Conservation (phyloP, 768 basidiomycete species). For the Neoboletus magnificus region DNA sequence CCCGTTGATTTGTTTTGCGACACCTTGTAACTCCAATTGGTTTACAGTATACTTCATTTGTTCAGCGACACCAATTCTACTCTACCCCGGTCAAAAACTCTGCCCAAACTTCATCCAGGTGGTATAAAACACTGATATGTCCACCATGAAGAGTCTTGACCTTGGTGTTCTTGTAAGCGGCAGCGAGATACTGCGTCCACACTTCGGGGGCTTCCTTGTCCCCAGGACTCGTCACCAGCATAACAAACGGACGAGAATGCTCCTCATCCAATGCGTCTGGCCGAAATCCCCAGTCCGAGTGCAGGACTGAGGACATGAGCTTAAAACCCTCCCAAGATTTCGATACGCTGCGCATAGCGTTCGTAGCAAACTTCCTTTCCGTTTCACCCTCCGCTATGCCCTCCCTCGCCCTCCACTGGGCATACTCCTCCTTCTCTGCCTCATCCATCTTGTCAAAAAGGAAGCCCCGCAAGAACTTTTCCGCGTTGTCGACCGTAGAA, state of each 20-base stretch:
- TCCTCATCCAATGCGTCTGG: slow-evolving; percentile 43
- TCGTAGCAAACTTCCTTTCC: slow-evolving; percentile 40
- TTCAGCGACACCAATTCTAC: slow-evolving; percentile 8
- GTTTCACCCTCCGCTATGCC: slow-evolving; percentile 43
- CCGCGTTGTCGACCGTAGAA: slow-evolving; percentile 38
- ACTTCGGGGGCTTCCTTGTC: slow-evolving; percentile 42
- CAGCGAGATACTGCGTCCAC: slow-evolving; percentile 50
- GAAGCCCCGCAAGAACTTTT: slow-evolving; percentile 36
- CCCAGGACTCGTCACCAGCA: slow-evolving; percentile 41
- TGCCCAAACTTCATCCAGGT: slow-evolving; percentile 46
- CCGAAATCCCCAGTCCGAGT: slow-evolving; percentile 51
- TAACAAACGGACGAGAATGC: slow-evolving; percentile 43
- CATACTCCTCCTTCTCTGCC: slow-evolving; percentile 31
- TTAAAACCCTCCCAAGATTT: slow-evolving; percentile 53
- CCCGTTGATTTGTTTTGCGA: slow-evolving; percentile 24
- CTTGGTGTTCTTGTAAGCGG: slow-evolving; percentile 42
- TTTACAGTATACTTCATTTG: background rate
- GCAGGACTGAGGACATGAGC: slow-evolving; percentile 39
- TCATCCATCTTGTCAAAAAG: slow-evolving; percentile 43
- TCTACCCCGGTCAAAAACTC: slow-evolving; percentile 23
- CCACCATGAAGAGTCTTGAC: slow-evolving; percentile 45
- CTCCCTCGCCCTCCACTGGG: slow-evolving; percentile 40
- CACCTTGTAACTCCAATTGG: slow-evolving; percentile 8
- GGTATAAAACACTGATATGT: slow-evolving; percentile 45
- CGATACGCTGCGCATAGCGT: slow-evolving; percentile 45